Evolutionary conservation across 2,329 filamentous ascomycete species (phyloP).

Genomic region (Helotiales sp.): DNA sequence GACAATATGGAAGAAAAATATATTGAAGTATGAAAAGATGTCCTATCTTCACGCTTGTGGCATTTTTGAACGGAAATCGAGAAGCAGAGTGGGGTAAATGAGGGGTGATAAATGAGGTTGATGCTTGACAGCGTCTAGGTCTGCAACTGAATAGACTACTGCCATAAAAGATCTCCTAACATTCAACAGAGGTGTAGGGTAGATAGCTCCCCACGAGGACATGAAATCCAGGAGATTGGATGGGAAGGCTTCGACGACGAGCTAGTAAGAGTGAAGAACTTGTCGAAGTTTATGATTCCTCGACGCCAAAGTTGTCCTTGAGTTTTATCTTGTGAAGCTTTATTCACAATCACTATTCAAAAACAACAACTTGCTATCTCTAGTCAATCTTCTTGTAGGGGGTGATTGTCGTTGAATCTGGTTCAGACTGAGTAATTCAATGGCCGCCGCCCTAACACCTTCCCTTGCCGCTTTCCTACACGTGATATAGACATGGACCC

Average conservation of each 20-base stretch:
- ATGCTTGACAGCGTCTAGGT: too few species aligned
- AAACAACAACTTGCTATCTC: neutral
- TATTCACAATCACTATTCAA: too few species aligned
- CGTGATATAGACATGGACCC: neutral
- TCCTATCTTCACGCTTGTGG: neutral
- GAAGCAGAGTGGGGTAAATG: conserved; percentile 1
- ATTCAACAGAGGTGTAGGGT: neutral
- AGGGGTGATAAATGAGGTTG: too few species aligned
- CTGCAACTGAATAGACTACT: neutral
- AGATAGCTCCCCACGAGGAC: neutral
- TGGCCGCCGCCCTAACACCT: neutral
- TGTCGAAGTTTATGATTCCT: neutral
- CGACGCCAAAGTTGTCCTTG: too few species aligned
- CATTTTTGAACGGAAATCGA: neutral
- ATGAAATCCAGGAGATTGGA: neutral
- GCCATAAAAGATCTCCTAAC: neutral
- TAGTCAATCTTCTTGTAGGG: too few species aligned
- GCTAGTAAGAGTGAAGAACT: neutral
- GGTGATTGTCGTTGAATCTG: too few species aligned
- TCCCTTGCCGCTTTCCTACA: neutral
- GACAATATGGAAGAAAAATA: neutral
- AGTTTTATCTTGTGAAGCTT: too few species aligned
- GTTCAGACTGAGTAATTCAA: too few species aligned
- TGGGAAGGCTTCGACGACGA: conserved; percentile 6
- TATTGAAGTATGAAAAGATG: neutral